Base-by-base conservation (phyloP, 345 rosid species). In the Lepidium didymum region DNA sequence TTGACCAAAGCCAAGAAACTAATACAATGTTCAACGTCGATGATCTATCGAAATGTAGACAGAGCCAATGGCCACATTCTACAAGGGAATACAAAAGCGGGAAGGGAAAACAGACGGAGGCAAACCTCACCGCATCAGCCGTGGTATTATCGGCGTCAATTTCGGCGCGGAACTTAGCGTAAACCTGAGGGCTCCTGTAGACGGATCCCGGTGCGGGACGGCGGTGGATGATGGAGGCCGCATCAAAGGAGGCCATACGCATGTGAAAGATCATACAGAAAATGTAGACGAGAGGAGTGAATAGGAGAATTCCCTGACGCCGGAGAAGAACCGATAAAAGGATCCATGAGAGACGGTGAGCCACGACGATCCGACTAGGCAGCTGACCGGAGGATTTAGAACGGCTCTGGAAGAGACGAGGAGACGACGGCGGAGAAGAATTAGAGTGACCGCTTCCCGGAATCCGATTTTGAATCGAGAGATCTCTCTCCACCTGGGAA, bases 81-180 rank as follows among this genome's bases (percentile, higher is more conserved):
- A 51, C 41, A 59, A 18, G 4, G 6, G 50, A 36, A 10, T 25
- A 14, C 3, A 15, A 36, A 68, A 47, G 21, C 14, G 25, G 43
- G 23, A 36, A 36, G 33, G 33, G 33, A 52, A 49, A 21, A 13
- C 64, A 34, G 67, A 13, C 64, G 42, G 67, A 50, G 68, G 68
- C 68, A 61, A 51, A 73, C 74, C 97, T 70, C 54, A 91, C 97
- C 80, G 95, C 95, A 82, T 89, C 96, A 70, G 88, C 85, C 43
- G 96, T 81, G 8, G 97, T 81, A 75, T 89, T 89, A 77, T 91
- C 99, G 18, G 90, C 81, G 64, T 89, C 89, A 85, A 94, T 94
- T 56, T 85, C 91, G 3, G 76, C 80, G 2, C 79, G 83, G 42
- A 94, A 86, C 86, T 78, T 94, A 45, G 77, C 81, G 71, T 91